Evolutionary conservation across 1,284 basidiomycete species (phyloP).

Genomic region (Moniliophthora roreri): DNA sequence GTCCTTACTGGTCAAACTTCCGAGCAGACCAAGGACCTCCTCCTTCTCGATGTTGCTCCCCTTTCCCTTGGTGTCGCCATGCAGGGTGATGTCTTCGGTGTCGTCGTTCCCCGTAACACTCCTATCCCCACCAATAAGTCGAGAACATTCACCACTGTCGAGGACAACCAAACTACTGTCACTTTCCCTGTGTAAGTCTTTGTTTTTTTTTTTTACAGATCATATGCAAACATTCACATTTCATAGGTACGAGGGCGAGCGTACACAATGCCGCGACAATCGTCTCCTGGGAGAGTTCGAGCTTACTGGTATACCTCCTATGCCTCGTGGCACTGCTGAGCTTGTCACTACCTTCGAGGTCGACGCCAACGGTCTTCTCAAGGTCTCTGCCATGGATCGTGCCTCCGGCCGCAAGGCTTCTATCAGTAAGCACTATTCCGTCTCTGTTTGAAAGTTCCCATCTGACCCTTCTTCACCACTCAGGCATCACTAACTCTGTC

Average conservation of each 20-base stretch:
- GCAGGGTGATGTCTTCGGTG: slow-evolving; percentile 97
- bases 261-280: slow-evolving; percentile 96
- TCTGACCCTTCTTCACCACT: slow-evolving; percentile 10
- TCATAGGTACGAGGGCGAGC: slow-evolving; percentile 89
- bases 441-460: neutral
- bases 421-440: slow-evolving; percentile 67
- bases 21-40: slow-evolving; percentile 93
- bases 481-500: slow-evolving; percentile 92
- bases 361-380: slow-evolving; percentile 94
- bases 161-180: slow-evolving; percentile 98
- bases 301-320: slow-evolving; percentile 94
- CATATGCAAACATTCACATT: slow-evolving; percentile 12
- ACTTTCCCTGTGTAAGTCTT: slow-evolving; percentile 88
- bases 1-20: slow-evolving; percentile 96
- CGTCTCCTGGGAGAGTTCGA: slow-evolving; percentile 97
- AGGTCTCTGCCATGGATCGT: slow-evolving; percentile 93
- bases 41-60: slow-evolving; percentile 94
- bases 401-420: slow-evolving; percentile 96
- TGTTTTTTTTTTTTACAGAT: neutral
- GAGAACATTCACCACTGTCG: slow-evolving; percentile 93
- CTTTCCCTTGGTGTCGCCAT: slow-evolving; percentile 97
- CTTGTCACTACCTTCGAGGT: slow-evolving; percentile 97
- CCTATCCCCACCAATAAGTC: slow-evolving; percentile 98
- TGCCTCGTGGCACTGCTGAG: slow-evolving; percentile 96
- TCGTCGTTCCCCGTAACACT: slow-evolving; percentile 96